Base-by-base conservation (phyloP, 2,329 filamentous ascomycete species). In the Dothistroma pini region DNA sequence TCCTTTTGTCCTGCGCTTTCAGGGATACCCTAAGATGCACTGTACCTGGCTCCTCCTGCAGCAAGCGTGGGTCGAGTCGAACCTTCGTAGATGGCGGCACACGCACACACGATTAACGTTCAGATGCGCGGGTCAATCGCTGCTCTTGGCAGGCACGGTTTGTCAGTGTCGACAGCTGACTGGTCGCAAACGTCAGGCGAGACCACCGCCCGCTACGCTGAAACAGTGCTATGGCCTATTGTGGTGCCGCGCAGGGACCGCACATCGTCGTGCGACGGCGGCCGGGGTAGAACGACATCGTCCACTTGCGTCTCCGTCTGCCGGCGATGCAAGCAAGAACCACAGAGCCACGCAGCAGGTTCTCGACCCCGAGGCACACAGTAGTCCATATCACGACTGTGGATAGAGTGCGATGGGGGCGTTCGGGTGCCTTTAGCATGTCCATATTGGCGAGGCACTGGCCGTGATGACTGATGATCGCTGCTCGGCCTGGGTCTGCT, bases 141-240 rank as follows among this genome's bases (percentile, higher is more conserved):
- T 31, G 22, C 9, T 4, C 57, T 59, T 59, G 57, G 57, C 57
- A 59, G 57, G 57, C 29, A 59, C 57, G 21, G 47, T 14, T 31
- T 48, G 25, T 19, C 21, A 44, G 49, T 51, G 22, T 35, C 25
- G 56, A 31, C 22, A 10, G 25, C 38, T 25, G 2, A 22, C 31
- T 25, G 34, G 54, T 51, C 21, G 21, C 21, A 7, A 12, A 25
- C 14, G 14, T 51, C 48, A 29, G 48, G 29, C 48, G 48, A 49
- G 12, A 6, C 44, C 25, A 2, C 49, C 19, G 11, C 49, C 51
- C 14, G 34, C 51, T 19, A 19, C 9, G 35, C n/a, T 57, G 54
- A 57, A 57, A 57, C 54, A 21, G 41, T 31, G 35, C 22, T 53
- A 53, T 35, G 11, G 51, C 2, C 22, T 53, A 53, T 35, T 11